Base-by-base conservation (phyloP, 2,329 filamentous ascomycete genomes). In the Colletotrichum lini region DNA sequence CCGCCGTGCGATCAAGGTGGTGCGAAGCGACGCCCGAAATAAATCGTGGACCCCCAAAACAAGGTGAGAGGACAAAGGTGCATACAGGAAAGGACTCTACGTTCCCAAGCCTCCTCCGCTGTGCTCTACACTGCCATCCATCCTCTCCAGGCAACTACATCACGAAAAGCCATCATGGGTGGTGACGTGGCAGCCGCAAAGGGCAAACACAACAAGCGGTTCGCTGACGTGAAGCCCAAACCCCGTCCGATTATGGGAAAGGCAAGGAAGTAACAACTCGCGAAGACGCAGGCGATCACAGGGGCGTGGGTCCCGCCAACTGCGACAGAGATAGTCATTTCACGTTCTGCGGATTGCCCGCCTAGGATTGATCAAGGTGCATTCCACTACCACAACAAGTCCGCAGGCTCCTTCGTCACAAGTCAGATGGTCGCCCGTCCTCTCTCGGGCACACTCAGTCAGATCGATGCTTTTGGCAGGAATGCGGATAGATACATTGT, bases 1-100 rank as follows among this genome's bases (percentile, higher is more conserved):
- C 58, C 58, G 65, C 53, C 38, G 58, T 68, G 65, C 26, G 65
- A 49, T 54, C 49, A 40, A 35, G 38, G 45, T 52, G 47, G 8
- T 52, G 47, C 15, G 8, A 23, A 9, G 58, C 26, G 40, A 35
- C 53, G 35, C 16, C 35, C 53, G 9, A 40, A 56, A 58, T 18
- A 44, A 23, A 23, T 7, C 57, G 23, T 35, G 44, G 12, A 12
- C 42, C 16, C 42, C 42, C 15, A 60, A 47, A 35, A 35, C 8
- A 16, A 53, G 38, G 26, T 45, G 49, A 45, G 21, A 40, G 18
- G 26, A 40, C 9, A 23, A 58, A 58, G 40, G 40, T 13, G 45
- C 59, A 40, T 61, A 30, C 59, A 13, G 53, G 59, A n/a, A 52
- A n/a, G n/a, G 35, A 61, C 30, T 12, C 45, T 21, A 50, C 21